Evolutionary conservation across 768 basidiomycete species (phyloP), one percentile per base, ranked within the genome.

Genomic region (Leccinum broughii): DNA sequence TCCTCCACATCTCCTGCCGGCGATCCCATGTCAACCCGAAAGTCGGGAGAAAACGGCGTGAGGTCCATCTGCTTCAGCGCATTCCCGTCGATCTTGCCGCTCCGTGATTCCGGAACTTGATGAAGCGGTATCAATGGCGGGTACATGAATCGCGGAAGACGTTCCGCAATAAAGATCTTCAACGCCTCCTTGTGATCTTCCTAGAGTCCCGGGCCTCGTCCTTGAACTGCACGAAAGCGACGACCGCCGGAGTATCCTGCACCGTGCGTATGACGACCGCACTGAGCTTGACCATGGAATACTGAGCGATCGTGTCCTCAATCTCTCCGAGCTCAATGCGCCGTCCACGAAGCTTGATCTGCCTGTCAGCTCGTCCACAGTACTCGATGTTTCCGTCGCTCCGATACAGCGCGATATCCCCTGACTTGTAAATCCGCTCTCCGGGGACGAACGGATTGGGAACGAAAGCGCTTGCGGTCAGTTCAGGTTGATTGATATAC

Each of bases 291-390:
- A 70, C 65, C n/a, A 48, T 35, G 3, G 64, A 35, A 46, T 62
- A 68, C 50, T 72, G 73, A 53, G 62, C 62, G 14, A 72, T 71
- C 1, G 71, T 70, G 46, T 68, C 66, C 63, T 75, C 74, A 15
- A 75, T 67, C 59, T 75, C 74, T 14, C 71, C 70, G 13, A 72
- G 69, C 48, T 75, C 74, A n/a, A 75, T 69, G 26, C 75, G 71
- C 26, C 68, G 70, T 28, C 75, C 74, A 7, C 71, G 70, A 58
- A 75, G 64, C 60, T 75, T 75, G 57, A 75, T 68, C 48, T 75
- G 74, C 39, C 73, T 65, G 66, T 75, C 75, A 15, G 65, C 64
- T 28, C 75, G 72, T 41, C 74, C 75, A 46, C 70, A 67, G 56
- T 71, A 74, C 41, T 70, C 68, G 34, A 75, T 60, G n/a, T 70